Conservation (phyloP, 345 rosid genomes). For the Physaria fendleri region DNA sequence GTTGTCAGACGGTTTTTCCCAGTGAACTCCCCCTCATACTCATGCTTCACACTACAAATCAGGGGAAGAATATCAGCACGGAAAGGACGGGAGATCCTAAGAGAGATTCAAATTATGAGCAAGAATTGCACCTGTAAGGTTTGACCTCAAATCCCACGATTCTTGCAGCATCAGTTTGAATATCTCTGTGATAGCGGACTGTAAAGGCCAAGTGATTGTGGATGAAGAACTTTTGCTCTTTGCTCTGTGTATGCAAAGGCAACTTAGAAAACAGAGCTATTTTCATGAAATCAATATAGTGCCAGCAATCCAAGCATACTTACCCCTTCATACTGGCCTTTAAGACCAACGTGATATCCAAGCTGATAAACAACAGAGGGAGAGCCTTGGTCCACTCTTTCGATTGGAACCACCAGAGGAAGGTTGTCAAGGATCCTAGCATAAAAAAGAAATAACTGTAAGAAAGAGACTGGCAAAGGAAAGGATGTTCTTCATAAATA, state of each 20-base stretch:
- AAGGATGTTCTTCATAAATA: neutral
- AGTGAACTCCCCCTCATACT: slow-evolving; percentile 75
- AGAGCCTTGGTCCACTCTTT: slow-evolving; percentile 68
- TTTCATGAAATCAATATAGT: neutral
- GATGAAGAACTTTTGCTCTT: slow-evolving; percentile 83
- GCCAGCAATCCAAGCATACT: slow-evolving; percentile 13
- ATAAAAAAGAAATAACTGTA: slow-evolving; percentile 7
- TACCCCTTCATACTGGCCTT: slow-evolving; percentile 93
- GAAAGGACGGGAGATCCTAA: neutral
- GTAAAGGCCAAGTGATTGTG: slow-evolving; percentile 88
- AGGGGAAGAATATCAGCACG: slow-evolving; percentile 6
- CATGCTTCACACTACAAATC: slow-evolving; percentile 67
- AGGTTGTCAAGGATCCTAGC: slow-evolving; percentile 98
- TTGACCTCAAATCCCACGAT: slow-evolving; percentile 98
- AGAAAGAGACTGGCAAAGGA: neutral
- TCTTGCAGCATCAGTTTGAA: slow-evolving; percentile 68
- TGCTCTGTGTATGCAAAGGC: slow-evolving; percentile 47
- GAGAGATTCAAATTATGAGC: neutral
- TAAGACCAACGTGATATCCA: slow-evolving; percentile 91
- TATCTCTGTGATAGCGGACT: slow-evolving; percentile 80
- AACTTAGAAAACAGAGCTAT: slow-evolving; percentile 18
- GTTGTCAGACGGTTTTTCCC: slow-evolving; percentile 70
- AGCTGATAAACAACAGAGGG: slow-evolving; percentile 69
- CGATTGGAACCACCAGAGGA: slow-evolving; percentile 86
- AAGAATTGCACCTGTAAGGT: slow-evolving; percentile 65